Evolutionary conservation across 2,329 filamentous ascomycete species (phyloP).

Genomic region (Fusarium duplospermum): DNA sequence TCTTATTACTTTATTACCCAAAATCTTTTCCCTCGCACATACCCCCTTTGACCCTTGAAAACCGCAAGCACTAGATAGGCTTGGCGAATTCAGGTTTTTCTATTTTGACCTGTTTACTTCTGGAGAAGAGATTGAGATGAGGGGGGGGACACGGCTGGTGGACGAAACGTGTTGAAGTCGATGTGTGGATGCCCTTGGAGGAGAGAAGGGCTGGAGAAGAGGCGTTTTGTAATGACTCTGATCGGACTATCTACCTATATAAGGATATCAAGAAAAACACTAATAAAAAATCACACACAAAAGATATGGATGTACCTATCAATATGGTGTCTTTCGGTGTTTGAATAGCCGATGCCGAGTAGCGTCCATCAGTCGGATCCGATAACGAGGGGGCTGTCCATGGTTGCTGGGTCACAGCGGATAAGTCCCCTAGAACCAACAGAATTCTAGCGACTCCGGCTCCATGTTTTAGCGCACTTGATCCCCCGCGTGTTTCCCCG

Average conservation of each 20-base stretch:
- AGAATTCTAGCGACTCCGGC: constrained; percentile 11
- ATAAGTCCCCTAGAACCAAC: not conserved
- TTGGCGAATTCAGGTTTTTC: constrained; percentile 19
- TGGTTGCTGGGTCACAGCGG: not conserved
- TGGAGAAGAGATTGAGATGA: constrained; percentile 23
- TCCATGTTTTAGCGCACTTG: constrained; percentile 22
- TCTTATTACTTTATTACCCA: constrained; percentile 24
- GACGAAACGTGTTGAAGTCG: constrained; percentile 1
- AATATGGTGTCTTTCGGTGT: not conserved
- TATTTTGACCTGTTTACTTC: constrained; percentile 28
- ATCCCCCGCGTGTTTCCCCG: constrained; percentile 31
- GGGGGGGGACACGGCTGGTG: not conserved
- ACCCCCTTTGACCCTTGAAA: constrained; percentile 26
- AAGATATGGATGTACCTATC: not conserved
- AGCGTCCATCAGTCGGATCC: not conserved
- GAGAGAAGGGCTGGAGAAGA: constrained; percentile 7
- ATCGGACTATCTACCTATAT: constrained; percentile 17
- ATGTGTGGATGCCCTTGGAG: not conserved
- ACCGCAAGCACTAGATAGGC: constrained; percentile 18
- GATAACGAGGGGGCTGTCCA: not conserved
- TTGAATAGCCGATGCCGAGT: not conserved
- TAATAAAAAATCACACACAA: constrained; percentile 10
- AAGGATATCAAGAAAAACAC: constrained; percentile 19
- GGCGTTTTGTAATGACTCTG: constrained; percentile 35
- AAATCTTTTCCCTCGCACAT: constrained; percentile 37